A percentile compares a stretch with the other conserved stretches of the same genome.
Conservation (phyloP, 129 eudicot genomes). For the Pseudognaphalium luteoalbum region DNA sequence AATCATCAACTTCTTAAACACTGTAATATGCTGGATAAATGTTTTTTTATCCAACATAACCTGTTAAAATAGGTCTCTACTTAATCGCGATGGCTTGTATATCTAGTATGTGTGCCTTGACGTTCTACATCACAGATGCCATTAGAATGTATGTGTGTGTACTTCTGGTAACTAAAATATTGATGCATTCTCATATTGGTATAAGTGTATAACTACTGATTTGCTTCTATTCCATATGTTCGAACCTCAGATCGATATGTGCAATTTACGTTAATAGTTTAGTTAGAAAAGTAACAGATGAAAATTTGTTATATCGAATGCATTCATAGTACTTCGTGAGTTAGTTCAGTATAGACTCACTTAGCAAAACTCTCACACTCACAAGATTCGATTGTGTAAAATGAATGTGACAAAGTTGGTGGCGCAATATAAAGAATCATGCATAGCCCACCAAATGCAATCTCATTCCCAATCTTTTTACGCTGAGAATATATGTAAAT, state of each 20-base stretch:
- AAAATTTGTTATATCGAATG: background rate
- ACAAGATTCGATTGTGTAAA: constrained; percentile 30
- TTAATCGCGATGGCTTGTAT: background rate
- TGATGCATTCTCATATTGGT: background rate
- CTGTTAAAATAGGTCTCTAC: background rate
- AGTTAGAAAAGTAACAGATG: constrained; percentile 9
- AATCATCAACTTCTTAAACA: background rate
- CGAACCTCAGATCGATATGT: constrained; percentile 8
- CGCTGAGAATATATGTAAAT: constrained; percentile 43
- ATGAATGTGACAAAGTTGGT: constrained; percentile 38
- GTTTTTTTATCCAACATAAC: constrained; percentile 5
- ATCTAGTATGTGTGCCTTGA: background rate
- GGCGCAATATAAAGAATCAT: constrained; percentile 43
- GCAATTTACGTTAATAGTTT: constrained; percentile 11
- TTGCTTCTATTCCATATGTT: background rate
- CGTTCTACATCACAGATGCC: background rate
- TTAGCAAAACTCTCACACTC: constrained; percentile 17
- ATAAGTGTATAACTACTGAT: background rate
- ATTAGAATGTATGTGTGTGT: background rate
- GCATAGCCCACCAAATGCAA: constrained; percentile 46
- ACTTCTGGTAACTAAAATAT: background rate
- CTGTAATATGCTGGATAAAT: background rate
- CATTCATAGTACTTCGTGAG: background rate
- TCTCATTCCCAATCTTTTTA: constrained; percentile 48
- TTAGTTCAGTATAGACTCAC: constrained; percentile 2